Evolutionary conservation across 78 protist genomes (phyloP).

Genomic region (Creolimax fragrantissima): DNA sequence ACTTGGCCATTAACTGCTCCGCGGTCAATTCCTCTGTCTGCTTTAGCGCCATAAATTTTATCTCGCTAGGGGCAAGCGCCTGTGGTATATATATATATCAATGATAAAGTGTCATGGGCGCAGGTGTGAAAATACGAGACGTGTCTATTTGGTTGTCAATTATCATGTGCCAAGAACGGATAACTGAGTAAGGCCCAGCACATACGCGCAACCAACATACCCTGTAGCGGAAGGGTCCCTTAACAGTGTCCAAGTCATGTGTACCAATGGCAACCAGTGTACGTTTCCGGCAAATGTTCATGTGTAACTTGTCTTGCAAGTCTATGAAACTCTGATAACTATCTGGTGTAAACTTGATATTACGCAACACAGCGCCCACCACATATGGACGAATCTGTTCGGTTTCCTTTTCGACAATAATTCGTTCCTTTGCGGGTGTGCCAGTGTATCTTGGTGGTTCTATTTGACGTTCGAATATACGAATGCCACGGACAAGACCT

Average conservation of each 20-base stretch:
- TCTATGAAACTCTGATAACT: conserved; percentile 90
- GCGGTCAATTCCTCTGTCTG: conserved; percentile 26
- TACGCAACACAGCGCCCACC: conserved; percentile 92
- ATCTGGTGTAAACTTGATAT: conserved; percentile 57
- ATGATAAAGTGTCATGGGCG: no score
- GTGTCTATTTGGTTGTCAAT: no score
- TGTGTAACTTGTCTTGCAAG: conserved; percentile 95
- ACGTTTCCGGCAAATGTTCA: conserved; percentile 86
- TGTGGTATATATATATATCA: no score
- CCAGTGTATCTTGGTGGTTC: background rate
- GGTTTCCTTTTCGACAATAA: conserved; percentile 5
- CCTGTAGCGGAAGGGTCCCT: conserved; percentile 77
- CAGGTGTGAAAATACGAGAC: no score
- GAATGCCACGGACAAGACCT: conserved; percentile 84
- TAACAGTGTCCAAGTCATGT: conserved; percentile 94
- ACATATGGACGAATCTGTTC: conserved; percentile 76
- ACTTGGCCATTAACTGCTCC: conserved; percentile 40
- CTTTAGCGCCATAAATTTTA: conserved; percentile 85
- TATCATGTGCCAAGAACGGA: no score
- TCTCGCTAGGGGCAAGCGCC: conserved; percentile 77
- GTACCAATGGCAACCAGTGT: conserved; percentile 98
- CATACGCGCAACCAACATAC: conserved; percentile 7
- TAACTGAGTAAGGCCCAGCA: no score
- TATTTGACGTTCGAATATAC: conserved; percentile 46
- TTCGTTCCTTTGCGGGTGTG: background rate